phyloP scores from a whole-genome alignment of 768 basidiomycete genomes.

The Leccinum pellstonianum region DNA sequence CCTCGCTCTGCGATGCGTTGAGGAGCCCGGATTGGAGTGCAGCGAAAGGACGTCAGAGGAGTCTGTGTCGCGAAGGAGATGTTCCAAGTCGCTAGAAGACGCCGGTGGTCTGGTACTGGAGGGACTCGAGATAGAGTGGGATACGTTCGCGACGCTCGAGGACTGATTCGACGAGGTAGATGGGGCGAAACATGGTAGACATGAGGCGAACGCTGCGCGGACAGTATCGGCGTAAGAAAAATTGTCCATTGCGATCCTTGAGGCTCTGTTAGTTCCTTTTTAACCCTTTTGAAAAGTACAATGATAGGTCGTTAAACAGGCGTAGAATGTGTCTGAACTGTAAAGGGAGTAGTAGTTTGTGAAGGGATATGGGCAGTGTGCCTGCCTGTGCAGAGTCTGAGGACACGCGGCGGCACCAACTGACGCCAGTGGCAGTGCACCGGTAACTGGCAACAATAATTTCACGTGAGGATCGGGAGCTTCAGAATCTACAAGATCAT shows the following conservation, averaged over 20 bases:
- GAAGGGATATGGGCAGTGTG: neutral
- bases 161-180: slow-evolving; percentile 31
- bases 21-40: slow-evolving; percentile 56
- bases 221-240: slow-evolving; percentile 66
- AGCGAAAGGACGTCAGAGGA: slow-evolving; percentile 57
- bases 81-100: slow-evolving; percentile 43
- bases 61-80: slow-evolving; percentile 49
- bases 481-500: too few species aligned
- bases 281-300: neutral
- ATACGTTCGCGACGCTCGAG: slow-evolving; percentile 2
- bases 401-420: neutral
- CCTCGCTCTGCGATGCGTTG: slow-evolving; percentile 32
- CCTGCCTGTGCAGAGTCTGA: neutral
- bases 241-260: slow-evolving; percentile 34
- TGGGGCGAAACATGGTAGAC: slow-evolving; percentile 54
- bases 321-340: neutral
- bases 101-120: slow-evolving; percentile 14
- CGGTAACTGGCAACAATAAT: too few species aligned
- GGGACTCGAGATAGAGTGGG: slow-evolving; percentile 28
- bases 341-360: neutral
- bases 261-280: neutral
- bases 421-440: too few species aligned
- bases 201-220: slow-evolving; percentile 56
- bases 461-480: too few species aligned
- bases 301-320: neutral